Conservation (phyloP, 208 protist genomes). For the Trypanosomatidae sp. region DNA sequence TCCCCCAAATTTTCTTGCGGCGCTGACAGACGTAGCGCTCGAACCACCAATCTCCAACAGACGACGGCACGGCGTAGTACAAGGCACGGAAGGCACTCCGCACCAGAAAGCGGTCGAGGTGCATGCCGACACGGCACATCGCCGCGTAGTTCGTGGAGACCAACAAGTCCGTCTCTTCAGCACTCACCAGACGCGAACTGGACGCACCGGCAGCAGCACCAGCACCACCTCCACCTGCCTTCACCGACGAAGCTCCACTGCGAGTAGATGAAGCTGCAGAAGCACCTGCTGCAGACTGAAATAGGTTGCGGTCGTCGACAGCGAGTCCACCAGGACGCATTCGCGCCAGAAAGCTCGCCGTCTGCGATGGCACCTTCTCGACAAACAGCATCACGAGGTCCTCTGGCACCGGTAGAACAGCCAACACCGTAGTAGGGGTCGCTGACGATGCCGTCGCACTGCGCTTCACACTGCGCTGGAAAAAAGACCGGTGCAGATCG, state of each 20-base stretch:
- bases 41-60: too few relatives aligned
- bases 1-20: constrained; percentile 71
- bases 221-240: too few relatives aligned
- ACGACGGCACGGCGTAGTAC: constrained; percentile 57
- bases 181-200: constrained; percentile 16
- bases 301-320: constrained; percentile 25
- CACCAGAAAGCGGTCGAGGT: constrained; percentile 72
- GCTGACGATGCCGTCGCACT: background rate
- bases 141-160: constrained; percentile 73
- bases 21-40: constrained; percentile 36
- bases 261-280: too few relatives aligned
- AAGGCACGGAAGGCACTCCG: too few relatives aligned
- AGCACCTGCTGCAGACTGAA: too few relatives aligned
- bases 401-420: constrained; percentile 22
- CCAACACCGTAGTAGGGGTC: background rate
- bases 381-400: constrained; percentile 67
- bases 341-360: constrained; percentile 36
- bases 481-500: constrained; percentile 51
- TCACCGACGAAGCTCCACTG: too few relatives aligned
- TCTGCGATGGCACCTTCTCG: constrained; percentile 69
- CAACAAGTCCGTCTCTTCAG: constrained; percentile 56
- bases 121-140: constrained; percentile 80
- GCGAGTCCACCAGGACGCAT: constrained; percentile 12
- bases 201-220: background rate
- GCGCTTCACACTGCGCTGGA: constrained; percentile 10